Evolutionary conservation across 2,329 filamentous ascomycete genomes (phyloP).

Genomic region (Thermochaetoides dissita): DNA sequence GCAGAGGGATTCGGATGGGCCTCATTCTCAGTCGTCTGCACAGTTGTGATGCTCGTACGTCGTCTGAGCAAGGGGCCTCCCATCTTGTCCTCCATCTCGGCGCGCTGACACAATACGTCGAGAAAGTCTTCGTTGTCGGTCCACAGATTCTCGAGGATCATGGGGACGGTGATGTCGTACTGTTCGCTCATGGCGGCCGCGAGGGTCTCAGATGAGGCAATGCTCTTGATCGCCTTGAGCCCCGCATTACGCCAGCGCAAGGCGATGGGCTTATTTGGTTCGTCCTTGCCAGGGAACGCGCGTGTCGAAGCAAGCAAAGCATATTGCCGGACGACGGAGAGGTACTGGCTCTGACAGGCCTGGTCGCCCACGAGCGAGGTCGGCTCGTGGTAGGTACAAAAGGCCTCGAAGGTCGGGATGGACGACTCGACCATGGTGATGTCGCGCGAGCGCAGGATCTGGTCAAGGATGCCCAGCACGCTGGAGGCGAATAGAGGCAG

Average conservation of each 20-base stretch:
- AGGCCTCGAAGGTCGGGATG: conserved; percentile 70
- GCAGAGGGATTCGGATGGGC: conserved; percentile 55
- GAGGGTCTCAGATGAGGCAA: conserved; percentile 68
- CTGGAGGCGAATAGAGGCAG: conserved; percentile 76
- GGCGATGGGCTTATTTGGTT: conserved; percentile 55
- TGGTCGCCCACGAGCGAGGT: conserved; percentile 76
- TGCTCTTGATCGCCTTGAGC: conserved; percentile 63
- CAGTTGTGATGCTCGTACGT: conserved; percentile 67
- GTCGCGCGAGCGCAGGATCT: conserved; percentile 72
- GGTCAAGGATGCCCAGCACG: conserved; percentile 71
- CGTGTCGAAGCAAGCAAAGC: conserved; percentile 63
- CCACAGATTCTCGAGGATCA: conserved; percentile 77
- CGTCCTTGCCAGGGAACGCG: conserved; percentile 34
- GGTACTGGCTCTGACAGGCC: conserved; percentile 68
- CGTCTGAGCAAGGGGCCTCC: conserved; percentile 49
- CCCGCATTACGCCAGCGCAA: conserved; percentile 66
- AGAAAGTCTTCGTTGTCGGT: conserved; percentile 59
- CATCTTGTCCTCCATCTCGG: conserved; percentile 52
- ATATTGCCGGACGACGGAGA: conserved; percentile 67
- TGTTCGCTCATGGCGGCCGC: conserved; percentile 63
- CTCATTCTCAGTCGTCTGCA: conserved; percentile 56
- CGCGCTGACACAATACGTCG: conserved; percentile 50
- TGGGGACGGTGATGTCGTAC: conserved; percentile 64
- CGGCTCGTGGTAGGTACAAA: conserved; percentile 79
- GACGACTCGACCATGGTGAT: conserved; percentile 89